These are phyloP conservation scores for Cantharellus anzutake DNA, from an alignment of 768 basidiomycete genomes.

Conservation along the genomic window DNA sequence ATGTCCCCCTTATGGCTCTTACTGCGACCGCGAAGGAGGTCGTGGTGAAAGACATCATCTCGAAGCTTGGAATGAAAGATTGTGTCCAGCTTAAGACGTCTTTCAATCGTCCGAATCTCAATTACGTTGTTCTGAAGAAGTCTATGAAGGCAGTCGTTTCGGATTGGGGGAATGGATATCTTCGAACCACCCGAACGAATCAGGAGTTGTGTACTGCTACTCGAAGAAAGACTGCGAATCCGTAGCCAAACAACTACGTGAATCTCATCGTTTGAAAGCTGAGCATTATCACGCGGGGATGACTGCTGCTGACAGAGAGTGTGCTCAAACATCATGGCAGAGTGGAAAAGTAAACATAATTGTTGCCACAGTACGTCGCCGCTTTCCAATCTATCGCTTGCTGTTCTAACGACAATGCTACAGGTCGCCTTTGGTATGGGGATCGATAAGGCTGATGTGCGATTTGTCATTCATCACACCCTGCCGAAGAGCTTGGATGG, in stretches of 20 bases:
- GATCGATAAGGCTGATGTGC: constrained; percentile 63
- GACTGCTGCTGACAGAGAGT: constrained; percentile 37
- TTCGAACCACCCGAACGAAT: constrained; percentile 31
- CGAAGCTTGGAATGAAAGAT: constrained; percentile 30
- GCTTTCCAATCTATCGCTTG: background rate
- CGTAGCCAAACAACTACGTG: constrained; percentile 46
- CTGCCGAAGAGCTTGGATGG: constrained; percentile 73
- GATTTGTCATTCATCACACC: constrained; percentile 79
- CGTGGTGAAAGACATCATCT: constrained; percentile 61
- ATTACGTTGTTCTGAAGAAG: constrained; percentile 44
- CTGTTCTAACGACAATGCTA: background rate
- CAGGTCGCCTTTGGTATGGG: constrained; percentile 98
- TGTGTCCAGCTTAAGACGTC: constrained; percentile 55
- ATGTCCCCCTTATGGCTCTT: constrained; percentile 84
- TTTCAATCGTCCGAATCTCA: constrained; percentile 86
- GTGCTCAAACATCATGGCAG: constrained; percentile 57
- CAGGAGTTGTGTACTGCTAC: constrained; percentile 75
- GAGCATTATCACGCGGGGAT: constrained; percentile 79
- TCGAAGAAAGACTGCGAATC: constrained; percentile 60
- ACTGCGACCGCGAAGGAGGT: constrained; percentile 83
- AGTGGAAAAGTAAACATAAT: constrained; percentile 54
- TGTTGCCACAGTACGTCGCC: constrained; percentile 62
- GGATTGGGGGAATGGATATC: constrained; percentile 57
- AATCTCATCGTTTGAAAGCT: constrained; percentile 38
- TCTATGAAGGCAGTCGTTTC: constrained; percentile 24